A percentile compares a stretch with the other conserved stretches of the same genome.
Conservation (phyloP, 805 yeast genomes). For the Dipodascus geniculatus region DNA sequence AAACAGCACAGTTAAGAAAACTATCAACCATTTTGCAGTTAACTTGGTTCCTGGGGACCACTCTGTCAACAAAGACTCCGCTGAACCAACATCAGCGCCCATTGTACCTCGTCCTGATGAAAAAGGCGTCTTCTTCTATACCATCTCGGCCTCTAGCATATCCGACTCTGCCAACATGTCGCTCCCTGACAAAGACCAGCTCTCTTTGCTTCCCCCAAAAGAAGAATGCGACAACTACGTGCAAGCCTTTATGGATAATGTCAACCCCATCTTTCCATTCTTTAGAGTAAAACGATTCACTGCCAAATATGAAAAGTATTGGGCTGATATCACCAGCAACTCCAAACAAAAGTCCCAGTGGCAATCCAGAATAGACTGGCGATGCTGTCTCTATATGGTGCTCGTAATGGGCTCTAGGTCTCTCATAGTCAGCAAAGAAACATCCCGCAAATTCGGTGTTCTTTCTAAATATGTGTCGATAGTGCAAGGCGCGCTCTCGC, state of each 20-base stretch:
- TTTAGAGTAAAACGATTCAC: background rate
- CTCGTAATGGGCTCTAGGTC: background rate
- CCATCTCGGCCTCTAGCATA: background rate
- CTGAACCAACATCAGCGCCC: background rate
- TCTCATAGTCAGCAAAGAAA: background rate
- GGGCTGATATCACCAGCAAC: background rate
- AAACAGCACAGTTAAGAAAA: background rate
- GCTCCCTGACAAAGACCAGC: background rate
- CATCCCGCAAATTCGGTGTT: background rate
- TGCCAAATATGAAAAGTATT: background rate
- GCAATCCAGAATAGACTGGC: background rate
- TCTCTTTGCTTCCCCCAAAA: background rate
- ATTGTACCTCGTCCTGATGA: background rate
- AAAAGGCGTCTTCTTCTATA: background rate
- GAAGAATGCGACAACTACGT: background rate
- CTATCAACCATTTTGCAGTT: background rate
- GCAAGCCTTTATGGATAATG: background rate
- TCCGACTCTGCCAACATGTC: background rate
- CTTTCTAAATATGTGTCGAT: background rate
- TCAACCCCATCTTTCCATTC: background rate
- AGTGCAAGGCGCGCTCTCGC: background rate
- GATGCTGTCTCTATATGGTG: background rate
- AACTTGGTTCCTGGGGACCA: background rate
- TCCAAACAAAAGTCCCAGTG: background rate
- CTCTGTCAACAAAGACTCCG: background rate